A percentile compares a stretch with the other conserved stretches of the same genome.
These are phyloP conservation scores for Clonostachys rosea DNA, from an alignment of 2,329 filamentous ascomycete genomes.

Conservation along the genomic window DNA sequence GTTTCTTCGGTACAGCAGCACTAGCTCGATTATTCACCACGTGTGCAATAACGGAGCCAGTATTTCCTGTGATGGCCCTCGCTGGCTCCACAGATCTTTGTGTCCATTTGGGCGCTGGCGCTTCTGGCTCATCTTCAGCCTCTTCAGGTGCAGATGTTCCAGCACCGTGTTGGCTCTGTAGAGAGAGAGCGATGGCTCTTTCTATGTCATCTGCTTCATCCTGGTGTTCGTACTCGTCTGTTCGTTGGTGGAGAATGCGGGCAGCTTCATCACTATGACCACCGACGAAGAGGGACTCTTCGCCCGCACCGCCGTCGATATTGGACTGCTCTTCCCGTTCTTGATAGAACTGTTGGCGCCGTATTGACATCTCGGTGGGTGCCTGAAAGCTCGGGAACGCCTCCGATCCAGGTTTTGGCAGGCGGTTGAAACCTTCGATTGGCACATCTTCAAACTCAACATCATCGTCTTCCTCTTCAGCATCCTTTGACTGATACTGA, in stretches of 20 bases:
- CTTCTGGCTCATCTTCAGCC: constrained; percentile 30
- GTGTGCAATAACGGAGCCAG: constrained; percentile 62
- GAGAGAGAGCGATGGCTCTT: constrained; percentile 78
- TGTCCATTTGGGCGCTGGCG: constrained; percentile 48
- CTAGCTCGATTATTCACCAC: constrained; percentile 71
- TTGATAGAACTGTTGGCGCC: constrained; percentile 18
- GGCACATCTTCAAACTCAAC: constrained; percentile 90
- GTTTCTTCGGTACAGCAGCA: constrained; percentile 46
- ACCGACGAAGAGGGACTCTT: constrained; percentile 45
- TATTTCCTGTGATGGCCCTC: constrained; percentile 44
- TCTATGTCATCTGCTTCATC: constrained; percentile 61
- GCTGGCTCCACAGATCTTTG: constrained; percentile 46
- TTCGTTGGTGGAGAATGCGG: constrained; percentile 16
- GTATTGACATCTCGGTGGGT: constrained; percentile 13
- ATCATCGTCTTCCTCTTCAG: constrained; percentile 64
- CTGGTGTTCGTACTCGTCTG: constrained; percentile 26
- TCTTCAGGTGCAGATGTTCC: constrained; percentile 24
- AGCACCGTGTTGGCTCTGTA: constrained; percentile 57
- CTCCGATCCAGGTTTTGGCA: constrained; percentile 55
- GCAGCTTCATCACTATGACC: constrained; percentile 16
- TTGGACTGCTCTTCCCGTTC: constrained; percentile 5
- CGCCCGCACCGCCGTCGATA: constrained; percentile 25
- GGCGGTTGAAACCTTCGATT: constrained; percentile 80
- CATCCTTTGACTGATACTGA: constrained; percentile 49
- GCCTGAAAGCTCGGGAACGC: constrained; percentile 13